Evolutionary conservation across 2,329 filamentous ascomycete genomes (phyloP), one percentile per base, ranked within the genome.

Genomic region (Aspergillus clavatus): DNA sequence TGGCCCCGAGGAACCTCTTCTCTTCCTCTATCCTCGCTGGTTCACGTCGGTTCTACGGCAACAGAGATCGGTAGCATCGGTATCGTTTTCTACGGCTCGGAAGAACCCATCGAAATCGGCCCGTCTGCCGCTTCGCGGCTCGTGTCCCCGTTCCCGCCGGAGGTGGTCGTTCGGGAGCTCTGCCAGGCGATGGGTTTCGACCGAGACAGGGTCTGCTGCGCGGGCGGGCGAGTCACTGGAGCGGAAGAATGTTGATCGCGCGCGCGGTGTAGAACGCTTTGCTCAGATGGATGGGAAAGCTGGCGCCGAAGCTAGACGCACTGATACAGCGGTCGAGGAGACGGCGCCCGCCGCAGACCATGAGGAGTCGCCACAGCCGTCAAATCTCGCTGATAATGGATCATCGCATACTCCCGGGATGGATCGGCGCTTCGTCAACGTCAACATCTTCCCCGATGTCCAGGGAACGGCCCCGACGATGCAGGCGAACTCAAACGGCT

Each of bases 11-110:
- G 69, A 73, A 54, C 70, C 70, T 48, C 57, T 74, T 37, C 61
- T 70, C 12, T 74, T 74, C 47, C 68, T 73, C 27, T 74, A 73
- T 52, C 71, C 71, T 42, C 64, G 59, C 50, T 72, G 66, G 65
- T 58, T 62, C 45, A 55, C 63, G 11, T 62, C 62, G 38, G 52
- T 51, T 26, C 47, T 62, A 19, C 56, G 47, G 21, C 53, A 54
- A 22, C 55, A 53, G 28, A 52, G 53, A 42, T 43, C 46, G 29
- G 46, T 54, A 42, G 46, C 59, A 21, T 52, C 54, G 19, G 42
- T 54, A 35, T 45, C 38, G 8, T n/a, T 42, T 24, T 24, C 45
- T 38, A n/a, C 40, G 35, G 22, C 47, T 22, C 45, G 43, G 7
- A 42, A 21, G 12, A 36, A 19, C 24, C 29, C 19, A n/a, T 23